Evolutionary conservation across 1,284 basidiomycete species (phyloP).

Genomic region (Coniferiporia weirii): DNA sequence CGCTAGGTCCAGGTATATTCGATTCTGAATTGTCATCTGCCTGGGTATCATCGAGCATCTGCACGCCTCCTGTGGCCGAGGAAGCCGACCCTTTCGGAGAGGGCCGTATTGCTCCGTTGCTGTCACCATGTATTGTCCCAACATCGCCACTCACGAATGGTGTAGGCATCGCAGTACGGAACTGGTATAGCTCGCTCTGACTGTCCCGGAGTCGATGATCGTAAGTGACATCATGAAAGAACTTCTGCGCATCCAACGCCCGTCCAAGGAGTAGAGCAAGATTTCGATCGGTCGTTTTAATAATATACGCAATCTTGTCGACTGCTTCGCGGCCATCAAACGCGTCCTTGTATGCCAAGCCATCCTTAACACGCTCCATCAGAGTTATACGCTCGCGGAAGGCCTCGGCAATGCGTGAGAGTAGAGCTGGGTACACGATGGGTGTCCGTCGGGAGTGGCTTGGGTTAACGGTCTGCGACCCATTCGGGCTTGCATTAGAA

Average conservation of each 20-base stretch:
- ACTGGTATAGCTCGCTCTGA: constrained; percentile 89
- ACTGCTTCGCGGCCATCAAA: constrained; percentile 98
- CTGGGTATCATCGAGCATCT: constrained; percentile 11
- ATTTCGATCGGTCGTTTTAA: constrained; percentile 97
- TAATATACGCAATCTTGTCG: constrained; percentile 94
- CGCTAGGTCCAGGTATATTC: constrained; percentile 33
- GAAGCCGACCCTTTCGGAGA: neutral
- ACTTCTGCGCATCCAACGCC: constrained; percentile 96
- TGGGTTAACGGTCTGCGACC: constrained; percentile 28
- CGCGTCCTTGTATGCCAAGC: constrained; percentile 91
- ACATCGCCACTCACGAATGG: constrained; percentile 78
- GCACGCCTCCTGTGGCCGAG: neutral
- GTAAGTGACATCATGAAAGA: constrained; percentile 99
- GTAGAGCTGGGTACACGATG: constrained; percentile 88
- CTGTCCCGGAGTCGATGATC: constrained; percentile 94
- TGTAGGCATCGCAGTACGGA: constrained; percentile 68
- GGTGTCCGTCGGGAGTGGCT: constrained; percentile 48
- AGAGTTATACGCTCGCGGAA: constrained; percentile 82
- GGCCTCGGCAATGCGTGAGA: constrained; percentile 91
- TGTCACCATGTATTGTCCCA: constrained; percentile 32
- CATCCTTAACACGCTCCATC: constrained; percentile 86
- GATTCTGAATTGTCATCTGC: constrained; percentile 12
- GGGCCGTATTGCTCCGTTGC: constrained; percentile 23
- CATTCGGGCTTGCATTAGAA: constrained; percentile 41
- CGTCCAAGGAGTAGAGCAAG: constrained; percentile 91